Evolutionary conservation across 176 grass and related monocot genomes (phyloP), one percentile per base, ranked within the genome.

Genomic region (Melocanna baccifera): DNA sequence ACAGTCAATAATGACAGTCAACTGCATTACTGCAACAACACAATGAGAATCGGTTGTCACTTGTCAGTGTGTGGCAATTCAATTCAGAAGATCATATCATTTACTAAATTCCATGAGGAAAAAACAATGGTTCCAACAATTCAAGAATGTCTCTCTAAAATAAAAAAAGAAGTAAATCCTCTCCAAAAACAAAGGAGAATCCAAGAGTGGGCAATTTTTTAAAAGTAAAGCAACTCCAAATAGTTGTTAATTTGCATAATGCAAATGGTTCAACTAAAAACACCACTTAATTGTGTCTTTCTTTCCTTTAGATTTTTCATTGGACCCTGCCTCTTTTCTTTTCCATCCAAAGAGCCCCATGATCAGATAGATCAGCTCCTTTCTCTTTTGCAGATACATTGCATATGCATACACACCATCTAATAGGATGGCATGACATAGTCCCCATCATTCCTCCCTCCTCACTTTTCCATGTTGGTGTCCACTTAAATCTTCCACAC

Each of bases 401-500:
- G 55, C 25, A 80, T n/a, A 57, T 3, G n/a, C 5, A n/a, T 8
- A n/a, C 0, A 48, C 13, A 55, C 75, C 70, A 67, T 87, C 65
- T 58, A 47, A 51, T 56, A 71, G 85, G 12, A 77, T 69, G 63
- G 50, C 83, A 78, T 56, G 69, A 52, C 78, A 66, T 72, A 65
- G 68, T 66, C 67, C 61, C 69, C 67, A 69, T 71, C 65, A 59
- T 82, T 42, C 75, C 19, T 81, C 30, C 43, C 28, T 71, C 65
- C 70, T 29, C 29, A 32, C 76, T 65, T 77, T 70, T 78, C 80
- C 84, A 89, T 89, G 86, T 75, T 87, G 83, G 61, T 81, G 36
- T 81, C 89, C 92, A 91, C 86, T 88, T 71, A 87, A 75, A 57
- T 55, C 53, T 56, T 79, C 52, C 70, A 67, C 62, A 51, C 82